Evolutionary conservation across 106 monocot genomes (phyloP).

Genomic region (Xerophyta viscosa): DNA sequence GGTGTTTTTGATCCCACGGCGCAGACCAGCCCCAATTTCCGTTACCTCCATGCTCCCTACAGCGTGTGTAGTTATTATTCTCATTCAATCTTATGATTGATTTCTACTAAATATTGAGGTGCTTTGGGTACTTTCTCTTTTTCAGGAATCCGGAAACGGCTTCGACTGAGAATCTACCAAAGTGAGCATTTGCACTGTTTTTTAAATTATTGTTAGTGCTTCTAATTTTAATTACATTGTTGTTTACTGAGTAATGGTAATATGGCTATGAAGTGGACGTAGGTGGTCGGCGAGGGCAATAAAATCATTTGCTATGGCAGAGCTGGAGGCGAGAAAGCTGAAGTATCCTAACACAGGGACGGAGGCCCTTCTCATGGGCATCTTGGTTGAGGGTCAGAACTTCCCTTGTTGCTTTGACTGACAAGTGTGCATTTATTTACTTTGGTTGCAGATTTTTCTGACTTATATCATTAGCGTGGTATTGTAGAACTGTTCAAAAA

Average conservation of each 20-base stretch:
- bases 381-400: conserved; percentile 73
- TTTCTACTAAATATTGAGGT: too few species aligned
- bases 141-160: conserved; percentile 25
- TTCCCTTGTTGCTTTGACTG: too few species aligned
- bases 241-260: background rate
- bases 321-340: conserved; percentile 85
- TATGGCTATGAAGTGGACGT: background rate
- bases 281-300: conserved; percentile 79
- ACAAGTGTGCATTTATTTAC: too few species aligned
- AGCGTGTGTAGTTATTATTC: background rate
- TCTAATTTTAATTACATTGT: background rate
- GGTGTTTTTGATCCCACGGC: background rate
- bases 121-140: too few species aligned
- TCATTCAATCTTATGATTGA: background rate
- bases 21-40: conserved; percentile 5
- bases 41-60: conserved; percentile 45
- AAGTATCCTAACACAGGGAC: conserved; percentile 73
- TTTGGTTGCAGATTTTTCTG: too few species aligned
- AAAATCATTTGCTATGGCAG: conserved; percentile 76
- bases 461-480: too few species aligned
- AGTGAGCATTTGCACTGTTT: conserved; percentile 16
- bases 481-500: too few species aligned
- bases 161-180: conserved; percentile 13
- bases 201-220: background rate
- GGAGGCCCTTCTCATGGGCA: conserved; percentile 86